phyloP scores from a whole-genome alignment of 1,139 yeast species.

The Zygosaccharomyces pseudobailii region DNA sequence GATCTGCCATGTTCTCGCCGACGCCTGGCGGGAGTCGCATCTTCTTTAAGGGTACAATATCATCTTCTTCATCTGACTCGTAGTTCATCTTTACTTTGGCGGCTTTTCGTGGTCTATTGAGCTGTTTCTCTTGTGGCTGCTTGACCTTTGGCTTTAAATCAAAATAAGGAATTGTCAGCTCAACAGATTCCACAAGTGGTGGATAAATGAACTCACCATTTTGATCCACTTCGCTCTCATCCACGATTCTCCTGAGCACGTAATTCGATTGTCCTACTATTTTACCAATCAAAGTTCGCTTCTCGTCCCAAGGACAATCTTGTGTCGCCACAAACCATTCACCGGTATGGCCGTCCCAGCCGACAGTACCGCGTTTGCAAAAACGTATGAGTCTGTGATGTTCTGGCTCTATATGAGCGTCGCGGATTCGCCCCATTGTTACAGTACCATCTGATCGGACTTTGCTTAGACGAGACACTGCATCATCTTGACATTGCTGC shows the following conservation, averaged over 20 bases:
- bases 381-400: conserved; percentile 52
- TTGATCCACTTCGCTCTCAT: conserved; percentile 42
- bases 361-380: conserved; percentile 53
- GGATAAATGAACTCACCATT: conserved; percentile 51
- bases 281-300: conserved; percentile 57
- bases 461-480: conserved; percentile 35
- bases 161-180: conserved; percentile 48
- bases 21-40: conserved; percentile 26
- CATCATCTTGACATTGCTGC: conserved; percentile 41
- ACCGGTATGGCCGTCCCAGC: conserved; percentile 39
- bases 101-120: conserved; percentile 13
- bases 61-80: conserved; percentile 31
- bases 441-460: conserved; percentile 41
- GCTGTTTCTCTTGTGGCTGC: conserved; percentile 13
- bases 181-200: conserved; percentile 39
- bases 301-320: conserved; percentile 30
- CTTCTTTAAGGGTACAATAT: conserved; percentile 36
- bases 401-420: conserved; percentile 36
- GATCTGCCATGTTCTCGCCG: background rate
- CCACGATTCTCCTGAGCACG: conserved; percentile 49
- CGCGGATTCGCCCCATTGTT: conserved; percentile 11
- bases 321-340: conserved; percentile 26
- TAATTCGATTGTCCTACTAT: conserved; percentile 56
- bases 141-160: conserved; percentile 37
- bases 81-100: conserved; percentile 29